Base-by-base conservation (phyloP, 805 yeast genomes). In the Yamadazyma nakazawae region DNA sequence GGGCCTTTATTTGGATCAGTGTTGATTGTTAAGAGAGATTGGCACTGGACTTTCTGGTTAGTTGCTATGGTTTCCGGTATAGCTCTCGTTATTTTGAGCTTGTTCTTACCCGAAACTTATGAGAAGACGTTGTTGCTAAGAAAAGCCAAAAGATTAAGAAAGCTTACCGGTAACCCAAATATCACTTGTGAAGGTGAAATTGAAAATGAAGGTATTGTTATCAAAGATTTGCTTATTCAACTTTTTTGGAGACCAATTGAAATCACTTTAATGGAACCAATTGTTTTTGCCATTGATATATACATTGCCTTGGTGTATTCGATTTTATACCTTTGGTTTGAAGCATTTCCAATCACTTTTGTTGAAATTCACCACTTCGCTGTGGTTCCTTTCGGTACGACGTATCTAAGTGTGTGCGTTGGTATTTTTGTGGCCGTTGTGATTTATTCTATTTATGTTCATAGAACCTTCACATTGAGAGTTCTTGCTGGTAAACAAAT, bases 1-100 rank as follows among this genome's bases (percentile, higher is more conserved):
- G 85, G 83, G 11, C 86, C 86, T 1, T 54, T 82, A 5, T 55
- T 81, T 36, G 85, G 85, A 35, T 76, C 81, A 8, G 71, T 74
- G 4, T 61, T 81, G 56, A 62, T 66, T 4, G 90, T 84, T 42
- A 10, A 72, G 68, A 37, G 67, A 60, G n/a, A 67, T 63, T 78
- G 82, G 81, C 70, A 81, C 56, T 79, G 78, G 76, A 64, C 74
- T 19, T 78, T 79, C 56, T 79, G 84, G 84, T 66, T 76, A 42
- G 47, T 76, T 56, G 51, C 69, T 44, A 72, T 75, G 50, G 51
- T 74, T 34, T 55, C 74, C 38, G 79, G 76, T 10, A 58, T 60
- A 8, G 49, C 67, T 5, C 58, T 72, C 10, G 31, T 75, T 0
- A 8, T 71, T 2, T 63, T 77, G 52, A 43, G 61, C 1, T 68